Evolutionary conservation across 1,284 basidiomycete genomes (phyloP).

Genomic region (Dichomitus squalens): DNA sequence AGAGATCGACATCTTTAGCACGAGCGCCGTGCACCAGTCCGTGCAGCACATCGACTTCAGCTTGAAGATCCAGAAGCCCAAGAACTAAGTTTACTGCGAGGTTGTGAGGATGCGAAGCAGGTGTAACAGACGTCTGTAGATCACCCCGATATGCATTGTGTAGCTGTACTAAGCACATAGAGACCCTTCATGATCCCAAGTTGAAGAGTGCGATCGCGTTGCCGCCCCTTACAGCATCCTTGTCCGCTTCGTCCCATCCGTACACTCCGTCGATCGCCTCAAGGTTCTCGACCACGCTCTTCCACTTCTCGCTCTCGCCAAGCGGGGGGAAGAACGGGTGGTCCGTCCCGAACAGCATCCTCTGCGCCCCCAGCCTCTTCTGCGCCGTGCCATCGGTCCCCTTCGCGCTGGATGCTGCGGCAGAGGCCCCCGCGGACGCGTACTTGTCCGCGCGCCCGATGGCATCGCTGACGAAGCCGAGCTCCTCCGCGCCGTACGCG

Average conservation of each 20-base stretch:
- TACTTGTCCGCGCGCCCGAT: constrained; percentile 64
- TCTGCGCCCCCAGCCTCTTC: constrained; percentile 43
- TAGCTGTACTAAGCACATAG: not conserved
- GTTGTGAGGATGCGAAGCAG: not conserved
- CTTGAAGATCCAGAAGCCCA: constrained; percentile 82
- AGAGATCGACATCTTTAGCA: constrained; percentile 95
- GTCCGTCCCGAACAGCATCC: constrained; percentile 85
- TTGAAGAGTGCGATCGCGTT: constrained; percentile 75
- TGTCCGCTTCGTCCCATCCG: constrained; percentile 64
- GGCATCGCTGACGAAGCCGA: constrained; percentile 73
- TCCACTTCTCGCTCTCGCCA: constrained; percentile 70
- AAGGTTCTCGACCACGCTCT: constrained; percentile 81
- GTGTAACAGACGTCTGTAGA: not conserved
- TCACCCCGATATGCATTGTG: not conserved
- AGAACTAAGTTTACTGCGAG: constrained; percentile 10
- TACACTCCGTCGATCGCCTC: constrained; percentile 71
- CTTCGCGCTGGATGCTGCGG: constrained; percentile 25
- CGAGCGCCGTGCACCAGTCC: constrained; percentile 90
- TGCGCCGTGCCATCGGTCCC: constrained; percentile 17
- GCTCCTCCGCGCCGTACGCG: constrained; percentile 81
- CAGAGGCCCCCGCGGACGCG: constrained; percentile 38
- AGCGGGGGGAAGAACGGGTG: constrained; percentile 91
- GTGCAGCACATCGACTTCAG: constrained; percentile 93
- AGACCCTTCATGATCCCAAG: constrained; percentile 16
- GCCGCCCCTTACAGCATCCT: constrained; percentile 63